Evolutionary conservation across 225 moss, liverwort and hornwort species (phyloP).

Genomic region (Marchantia paleacea): DNA sequence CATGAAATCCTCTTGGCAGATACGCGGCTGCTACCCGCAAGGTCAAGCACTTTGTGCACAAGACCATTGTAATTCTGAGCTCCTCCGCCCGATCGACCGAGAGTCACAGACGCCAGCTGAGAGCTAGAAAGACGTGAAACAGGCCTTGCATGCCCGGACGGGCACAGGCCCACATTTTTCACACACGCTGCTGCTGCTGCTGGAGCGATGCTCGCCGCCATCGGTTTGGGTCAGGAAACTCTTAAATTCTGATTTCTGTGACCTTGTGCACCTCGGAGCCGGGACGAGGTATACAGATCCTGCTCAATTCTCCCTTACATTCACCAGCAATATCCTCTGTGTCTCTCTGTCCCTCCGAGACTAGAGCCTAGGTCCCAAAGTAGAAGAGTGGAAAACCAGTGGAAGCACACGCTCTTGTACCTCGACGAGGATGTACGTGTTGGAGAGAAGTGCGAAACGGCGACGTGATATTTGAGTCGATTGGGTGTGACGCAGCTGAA

Average conservation of each 20-base stretch:
- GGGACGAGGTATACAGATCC: neutral
- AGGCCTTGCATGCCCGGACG: neutral
- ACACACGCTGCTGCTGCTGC: neutral
- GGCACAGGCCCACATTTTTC: neutral
- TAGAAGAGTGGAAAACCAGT: neutral
- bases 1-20: neutral
- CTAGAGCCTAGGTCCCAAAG: neutral
- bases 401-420: neutral
- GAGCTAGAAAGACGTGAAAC: neutral
- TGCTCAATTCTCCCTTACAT: neutral
- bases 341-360: neutral
- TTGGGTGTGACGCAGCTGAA: neutral
- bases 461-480: neutral
- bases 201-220: neutral
- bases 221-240: neutral
- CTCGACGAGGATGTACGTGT: neutral
- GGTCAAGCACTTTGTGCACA: neutral
- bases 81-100: neutral
- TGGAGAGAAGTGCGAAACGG: neutral
- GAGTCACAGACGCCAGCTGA: neutral
- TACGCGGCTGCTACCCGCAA: neutral
- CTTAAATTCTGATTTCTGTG: neutral
- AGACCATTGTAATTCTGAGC: neutral
- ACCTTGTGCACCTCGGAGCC: neutral
- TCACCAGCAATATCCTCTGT: neutral